These are phyloP conservation scores for Pythium scleroteichum DNA, from an alignment of 352 stramenopile genomes.

Conservation along the genomic window DNA sequence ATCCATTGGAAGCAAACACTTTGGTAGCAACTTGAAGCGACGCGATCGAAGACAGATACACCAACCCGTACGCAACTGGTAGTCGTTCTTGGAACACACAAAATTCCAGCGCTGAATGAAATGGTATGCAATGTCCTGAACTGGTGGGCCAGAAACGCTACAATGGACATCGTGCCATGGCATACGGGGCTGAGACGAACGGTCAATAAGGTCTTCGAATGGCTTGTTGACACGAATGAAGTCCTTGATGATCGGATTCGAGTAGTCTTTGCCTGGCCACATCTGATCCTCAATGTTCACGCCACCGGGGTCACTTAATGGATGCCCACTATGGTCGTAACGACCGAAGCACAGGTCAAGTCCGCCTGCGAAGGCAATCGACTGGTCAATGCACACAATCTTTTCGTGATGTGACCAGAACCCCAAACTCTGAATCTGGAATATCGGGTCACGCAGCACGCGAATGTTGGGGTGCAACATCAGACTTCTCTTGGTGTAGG, in stretches of 20 bases:
- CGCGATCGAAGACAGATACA: constrained; percentile 85
- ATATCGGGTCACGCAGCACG: constrained; percentile 89
- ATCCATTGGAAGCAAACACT: constrained; percentile 85
- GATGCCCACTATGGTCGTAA: constrained; percentile 81
- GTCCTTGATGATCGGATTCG: constrained; percentile 89
- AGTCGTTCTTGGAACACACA: constrained; percentile 87
- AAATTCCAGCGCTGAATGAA: constrained; percentile 94
- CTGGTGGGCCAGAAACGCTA: constrained; percentile 75
- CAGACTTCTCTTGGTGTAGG: constrained; percentile 80
- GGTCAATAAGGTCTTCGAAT: constrained; percentile 85
- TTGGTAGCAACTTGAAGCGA: constrained; percentile 83
- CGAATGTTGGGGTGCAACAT: constrained; percentile 87
- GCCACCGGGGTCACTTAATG: constrained; percentile 64
- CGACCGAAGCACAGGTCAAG: constrained; percentile 90
- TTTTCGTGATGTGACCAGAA: constrained; percentile 95
- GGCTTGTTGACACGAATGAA: constrained; percentile 86
- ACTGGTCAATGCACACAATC: constrained; percentile 90
- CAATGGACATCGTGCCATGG: constrained; percentile 90
- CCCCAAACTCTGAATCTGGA: constrained; percentile 87
- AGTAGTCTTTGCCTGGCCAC: constrained; percentile 88
- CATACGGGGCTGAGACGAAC: constrained; percentile 75
- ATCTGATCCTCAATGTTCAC: constrained; percentile 52
- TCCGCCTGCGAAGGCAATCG: constrained; percentile 77
- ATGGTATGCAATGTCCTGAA: constrained; percentile 86
- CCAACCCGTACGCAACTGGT: constrained; percentile 83